phyloP scores from a whole-genome alignment of 192 early-diverging fungal genomes.

The Bifiguratus adelaidae region DNA sequence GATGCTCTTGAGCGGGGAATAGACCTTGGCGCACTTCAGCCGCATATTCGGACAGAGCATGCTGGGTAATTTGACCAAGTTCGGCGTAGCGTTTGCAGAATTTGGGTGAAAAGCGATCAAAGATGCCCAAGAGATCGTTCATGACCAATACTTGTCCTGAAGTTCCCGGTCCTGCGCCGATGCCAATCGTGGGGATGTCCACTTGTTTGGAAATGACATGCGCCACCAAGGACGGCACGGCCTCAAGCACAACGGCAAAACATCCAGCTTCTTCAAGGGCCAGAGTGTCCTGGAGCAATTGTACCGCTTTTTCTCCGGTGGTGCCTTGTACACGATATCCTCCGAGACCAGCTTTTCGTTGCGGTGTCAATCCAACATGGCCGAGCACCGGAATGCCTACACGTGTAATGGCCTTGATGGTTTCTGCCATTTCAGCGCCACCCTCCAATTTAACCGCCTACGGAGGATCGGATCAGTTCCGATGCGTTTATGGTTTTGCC shows the following conservation, averaged over 20 bases:
- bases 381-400: conserved; percentile 92
- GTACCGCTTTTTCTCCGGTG: conserved; percentile 59
- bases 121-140: conserved; percentile 84
- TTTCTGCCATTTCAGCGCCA: conserved; percentile 72
- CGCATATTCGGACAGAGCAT: conserved; percentile 60
- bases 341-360: conserved; percentile 74
- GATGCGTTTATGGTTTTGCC: too few relatives aligned
- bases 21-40: conserved; percentile 58
- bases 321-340: conserved; percentile 91
- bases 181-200: conserved; percentile 88
- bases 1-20: conserved; percentile 75
- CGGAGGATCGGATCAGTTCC: too few relatives aligned
- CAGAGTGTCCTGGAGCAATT: conserved; percentile 74
- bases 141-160: conserved; percentile 93
- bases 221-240: conserved; percentile 80
- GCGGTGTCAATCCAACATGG: conserved; percentile 94
- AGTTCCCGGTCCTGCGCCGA: conserved; percentile 78
- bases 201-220: conserved; percentile 65
- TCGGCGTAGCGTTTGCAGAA: conserved; percentile 86
- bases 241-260: conserved; percentile 84
- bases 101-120: conserved; percentile 80
- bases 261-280: conserved; percentile 85
- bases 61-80: conserved; percentile 59
- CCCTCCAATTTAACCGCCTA: conserved; percentile 91
- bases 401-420: conserved; percentile 61